Evolutionary conservation across 768 basidiomycete species (phyloP).

Genomic region (Kwoniella heveanensis): DNA sequence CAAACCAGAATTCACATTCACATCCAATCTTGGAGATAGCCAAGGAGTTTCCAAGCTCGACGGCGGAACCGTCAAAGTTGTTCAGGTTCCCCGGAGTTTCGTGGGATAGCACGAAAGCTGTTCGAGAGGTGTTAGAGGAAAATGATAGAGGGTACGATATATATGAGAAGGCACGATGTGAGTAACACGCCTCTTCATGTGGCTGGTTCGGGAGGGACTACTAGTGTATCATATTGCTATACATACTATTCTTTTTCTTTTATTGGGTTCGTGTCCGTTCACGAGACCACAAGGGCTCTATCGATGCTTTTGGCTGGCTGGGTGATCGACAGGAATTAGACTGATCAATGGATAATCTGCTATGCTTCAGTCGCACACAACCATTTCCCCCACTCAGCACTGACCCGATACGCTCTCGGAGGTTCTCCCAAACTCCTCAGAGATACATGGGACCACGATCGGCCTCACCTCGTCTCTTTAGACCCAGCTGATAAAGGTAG

Average conservation of each 20-base stretch:
- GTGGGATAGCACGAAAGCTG: conserved; percentile 26
- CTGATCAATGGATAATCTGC: too few species aligned
- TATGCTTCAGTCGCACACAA: conserved; percentile 44
- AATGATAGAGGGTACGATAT: conserved; percentile 46
- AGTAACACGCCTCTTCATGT: conserved; percentile 3
- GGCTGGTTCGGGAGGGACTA: too few species aligned
- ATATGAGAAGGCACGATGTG: conserved; percentile 32
- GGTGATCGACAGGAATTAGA: too few species aligned
- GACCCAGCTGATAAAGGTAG: conserved; percentile 19
- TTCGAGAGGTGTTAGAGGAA: conserved; percentile 34
- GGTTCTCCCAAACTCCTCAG: conserved; percentile 33
- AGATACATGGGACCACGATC: conserved; percentile 33
- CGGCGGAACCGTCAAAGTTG: conserved; percentile 29
- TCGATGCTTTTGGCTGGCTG: too few species aligned
- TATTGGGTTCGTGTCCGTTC: too few species aligned
- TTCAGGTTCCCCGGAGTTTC: conserved; percentile 40
- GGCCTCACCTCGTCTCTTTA: conserved; percentile 26
- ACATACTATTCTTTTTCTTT: too few species aligned
- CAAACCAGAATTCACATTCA: too few species aligned
- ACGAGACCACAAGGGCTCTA: too few species aligned
- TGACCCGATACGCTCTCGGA: conserved; percentile 45
- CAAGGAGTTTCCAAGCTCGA: conserved; percentile 33
- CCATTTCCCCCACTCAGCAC: conserved; percentile 43
- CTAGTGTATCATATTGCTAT: too few species aligned
- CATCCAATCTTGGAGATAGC: conserved; percentile 6